Base-by-base conservation (phyloP, 768 basidiomycete species). In the Floccularia luteovirens region DNA sequence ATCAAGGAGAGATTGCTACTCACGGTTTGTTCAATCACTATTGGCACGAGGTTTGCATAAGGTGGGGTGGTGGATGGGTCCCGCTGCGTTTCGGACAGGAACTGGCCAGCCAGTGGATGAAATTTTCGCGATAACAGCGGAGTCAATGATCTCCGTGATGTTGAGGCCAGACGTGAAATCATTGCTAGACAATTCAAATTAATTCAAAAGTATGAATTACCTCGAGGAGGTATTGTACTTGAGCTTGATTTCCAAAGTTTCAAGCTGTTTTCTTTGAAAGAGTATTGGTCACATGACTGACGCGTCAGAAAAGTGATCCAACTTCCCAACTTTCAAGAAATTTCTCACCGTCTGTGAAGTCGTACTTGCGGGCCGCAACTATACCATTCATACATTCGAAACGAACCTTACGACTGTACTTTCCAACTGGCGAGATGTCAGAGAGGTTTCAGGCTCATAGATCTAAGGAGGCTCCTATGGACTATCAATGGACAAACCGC, bases 11-110 rank as follows among this genome's bases (percentile, higher is more conserved):
- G 21, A 23, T 11, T 22, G 28, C 13, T 20, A 44, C 58, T 43
- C 50, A 90, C 89, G 17, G 90, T 92, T 59, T 92, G 90, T 53
- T 94, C 90, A 46, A 94, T 87, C 41, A 94, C 90, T 32, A 92
- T 92, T 24, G 90, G 90, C 16, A 94, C 89, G 36, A 94, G 72
- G 58, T 72, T 76, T 21, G 74, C 70, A 20, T n/a, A n/a, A n/a
- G 74, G 64, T 4, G 74, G 74, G 13, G 71, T 45, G 11, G 63
- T 47, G 47, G 64, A 38, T 60, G 59, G 63, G 54, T 61, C 49
- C 5, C 56, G 51, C 32, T 54, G 53, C 17, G 62, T 52, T 14
- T 62, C 56, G 23, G 57, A 56, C 14, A 60, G 36, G 16, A 58
- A 68, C 38, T 64, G 63, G 11, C 66, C 61, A 20, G 75, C 63